These are phyloP conservation scores for Tricholoma furcatifolium DNA, from an alignment of 768 basidiomycete species.

Conservation along the genomic window DNA sequence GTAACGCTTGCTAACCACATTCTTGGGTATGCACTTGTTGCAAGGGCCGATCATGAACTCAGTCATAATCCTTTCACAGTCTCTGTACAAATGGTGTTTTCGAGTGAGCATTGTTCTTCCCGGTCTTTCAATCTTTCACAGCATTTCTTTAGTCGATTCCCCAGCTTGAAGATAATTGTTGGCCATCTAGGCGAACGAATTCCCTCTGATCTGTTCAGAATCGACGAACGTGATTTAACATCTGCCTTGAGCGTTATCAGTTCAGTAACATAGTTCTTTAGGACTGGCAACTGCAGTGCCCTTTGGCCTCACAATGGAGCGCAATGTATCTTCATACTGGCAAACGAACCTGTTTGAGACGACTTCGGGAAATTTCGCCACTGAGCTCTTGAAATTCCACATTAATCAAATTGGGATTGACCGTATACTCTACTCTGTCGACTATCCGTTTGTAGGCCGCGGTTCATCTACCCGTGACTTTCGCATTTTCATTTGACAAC, in stretches of 20 bases:
- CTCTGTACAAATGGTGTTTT: conserved; percentile 39
- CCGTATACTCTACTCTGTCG: conserved; percentile 40
- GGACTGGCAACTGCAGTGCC: conserved; percentile 29
- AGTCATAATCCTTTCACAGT: conserved; percentile 6
- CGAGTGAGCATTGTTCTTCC: conserved; percentile 24
- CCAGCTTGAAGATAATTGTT: conserved; percentile 37
- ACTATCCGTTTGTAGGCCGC: conserved; percentile 33
- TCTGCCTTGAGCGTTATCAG: not conserved
- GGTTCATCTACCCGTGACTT: not conserved
- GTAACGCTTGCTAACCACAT: conserved; percentile 39
- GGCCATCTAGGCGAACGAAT: conserved; percentile 44
- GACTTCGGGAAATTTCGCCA: conserved; percentile 40
- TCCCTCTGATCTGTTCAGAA: conserved; percentile 39
- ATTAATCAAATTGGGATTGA: conserved; percentile 37
- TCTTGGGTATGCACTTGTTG: conserved; percentile 26
- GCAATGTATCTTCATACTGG: conserved; percentile 37
- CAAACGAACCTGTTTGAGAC: conserved; percentile 39
- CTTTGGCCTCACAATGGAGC: conserved; percentile 35
- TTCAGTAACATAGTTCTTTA: conserved; percentile 11
- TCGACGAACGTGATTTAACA: conserved; percentile 32
- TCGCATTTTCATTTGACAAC: not conserved
- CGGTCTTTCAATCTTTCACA: not conserved
- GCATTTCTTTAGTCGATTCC: conserved; percentile 33
- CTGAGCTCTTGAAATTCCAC: conserved; percentile 37
- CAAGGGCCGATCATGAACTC: not conserved